Evolutionary conservation across 2,329 filamentous ascomycete genomes (phyloP).

Genomic region (Fusarium sp.): DNA sequence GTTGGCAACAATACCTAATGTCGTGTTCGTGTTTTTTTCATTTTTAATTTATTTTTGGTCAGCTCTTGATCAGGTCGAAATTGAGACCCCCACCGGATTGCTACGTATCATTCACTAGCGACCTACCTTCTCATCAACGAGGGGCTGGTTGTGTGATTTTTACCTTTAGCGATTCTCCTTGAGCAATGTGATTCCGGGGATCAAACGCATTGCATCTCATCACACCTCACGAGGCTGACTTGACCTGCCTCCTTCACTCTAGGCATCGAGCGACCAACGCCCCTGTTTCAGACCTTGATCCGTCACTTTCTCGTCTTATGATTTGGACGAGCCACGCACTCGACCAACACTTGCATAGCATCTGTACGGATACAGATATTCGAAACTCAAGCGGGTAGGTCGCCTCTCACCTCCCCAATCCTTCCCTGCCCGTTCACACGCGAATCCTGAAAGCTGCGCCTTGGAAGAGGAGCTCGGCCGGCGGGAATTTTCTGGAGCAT

Average conservation of each 20-base stretch:
- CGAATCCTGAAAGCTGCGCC: conserved; percentile 33
- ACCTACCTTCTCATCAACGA: conserved; percentile 19
- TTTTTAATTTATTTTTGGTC: background rate
- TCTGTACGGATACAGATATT: conserved; percentile 4
- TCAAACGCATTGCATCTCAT: conserved; percentile 21
- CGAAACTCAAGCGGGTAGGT: conserved; percentile 33
- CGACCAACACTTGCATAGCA: conserved; percentile 26
- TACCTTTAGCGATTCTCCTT: conserved; percentile 14
- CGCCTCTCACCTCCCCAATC: conserved; percentile 19
- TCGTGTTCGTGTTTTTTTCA: conserved; percentile 21
- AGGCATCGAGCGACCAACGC: conserved; percentile 23
- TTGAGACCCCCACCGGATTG: conserved; percentile 37
- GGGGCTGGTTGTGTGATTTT: conserved; percentile 16
- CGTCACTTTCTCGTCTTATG: conserved; percentile 21
- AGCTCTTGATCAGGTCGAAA: conserved; percentile 27
- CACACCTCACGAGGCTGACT: conserved; percentile 28
- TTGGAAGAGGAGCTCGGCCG: conserved; percentile 31
- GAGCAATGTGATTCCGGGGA: conserved; percentile 25
- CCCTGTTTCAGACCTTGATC: conserved; percentile 31
- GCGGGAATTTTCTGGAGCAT: conserved; percentile 36
- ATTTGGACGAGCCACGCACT: conserved; percentile 23
- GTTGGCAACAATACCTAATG: conserved; percentile 15
- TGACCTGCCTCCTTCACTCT: conserved; percentile 15
- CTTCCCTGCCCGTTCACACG: conserved; percentile 31
- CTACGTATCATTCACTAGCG: conserved; percentile 35